Conservation (phyloP, 345 rosid genomes). For the Eucalyptus lansdowneana region DNA sequence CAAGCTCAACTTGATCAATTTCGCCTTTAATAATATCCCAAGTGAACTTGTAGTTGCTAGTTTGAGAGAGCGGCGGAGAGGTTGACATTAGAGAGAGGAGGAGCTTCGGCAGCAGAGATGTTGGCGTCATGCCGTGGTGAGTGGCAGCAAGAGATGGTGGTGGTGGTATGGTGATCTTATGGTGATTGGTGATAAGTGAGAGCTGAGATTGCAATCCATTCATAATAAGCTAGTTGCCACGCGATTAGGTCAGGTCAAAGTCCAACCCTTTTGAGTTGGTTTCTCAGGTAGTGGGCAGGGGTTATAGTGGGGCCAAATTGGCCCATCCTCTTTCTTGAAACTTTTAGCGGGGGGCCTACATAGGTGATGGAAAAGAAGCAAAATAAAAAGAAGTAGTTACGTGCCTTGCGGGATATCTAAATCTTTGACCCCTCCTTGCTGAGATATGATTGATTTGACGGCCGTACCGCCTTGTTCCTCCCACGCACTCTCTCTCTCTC, state of each 20-base stretch:
- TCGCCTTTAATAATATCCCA: not conserved
- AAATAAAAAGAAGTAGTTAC: not conserved
- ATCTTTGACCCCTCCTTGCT: not conserved
- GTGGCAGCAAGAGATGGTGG: not conserved
- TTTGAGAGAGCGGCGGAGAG: not conserved
- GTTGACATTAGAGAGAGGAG: not conserved
- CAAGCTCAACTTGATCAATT: not conserved
- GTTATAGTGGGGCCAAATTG: not conserved
- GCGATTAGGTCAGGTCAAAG: not conserved
- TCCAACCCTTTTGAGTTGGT: not conserved
- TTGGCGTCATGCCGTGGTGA: not conserved
- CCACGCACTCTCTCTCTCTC: not conserved
- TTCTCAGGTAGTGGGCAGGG: not conserved
- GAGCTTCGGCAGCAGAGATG: not conserved
- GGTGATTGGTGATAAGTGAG: not conserved
- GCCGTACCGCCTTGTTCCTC: not conserved
- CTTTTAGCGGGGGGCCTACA: not conserved
- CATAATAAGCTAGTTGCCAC: not conserved
- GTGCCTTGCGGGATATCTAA: not conserved
- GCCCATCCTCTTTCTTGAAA: not conserved
- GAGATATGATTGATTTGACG: conserved; percentile 2
- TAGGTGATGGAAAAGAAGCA: not conserved
- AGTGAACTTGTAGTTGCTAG: not conserved
- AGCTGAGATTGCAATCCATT: not conserved
- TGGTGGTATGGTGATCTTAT: not conserved